Percentiles rank a stretch among this genome's conserved stretches.
phyloP scores from a whole-genome alignment of 108 stramenopile species.

The Nitzschia inconspicua region DNA sequence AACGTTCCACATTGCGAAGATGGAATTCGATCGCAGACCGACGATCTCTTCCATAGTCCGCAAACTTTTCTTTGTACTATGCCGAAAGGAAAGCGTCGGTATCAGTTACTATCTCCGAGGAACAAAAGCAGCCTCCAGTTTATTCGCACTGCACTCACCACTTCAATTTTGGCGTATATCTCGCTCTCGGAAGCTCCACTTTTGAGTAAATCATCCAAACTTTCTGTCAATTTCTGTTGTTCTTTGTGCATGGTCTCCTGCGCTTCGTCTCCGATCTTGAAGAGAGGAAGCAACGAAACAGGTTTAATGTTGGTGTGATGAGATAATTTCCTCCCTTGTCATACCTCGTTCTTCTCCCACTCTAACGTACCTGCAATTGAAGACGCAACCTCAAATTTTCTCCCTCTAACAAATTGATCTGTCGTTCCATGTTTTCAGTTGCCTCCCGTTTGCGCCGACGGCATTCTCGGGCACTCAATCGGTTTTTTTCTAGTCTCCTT shows the following conservation, averaged over 20 bases:
- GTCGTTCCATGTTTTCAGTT: slow-evolving; percentile 68
- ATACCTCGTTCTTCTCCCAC: not conserved
- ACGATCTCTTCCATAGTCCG: slow-evolving; percentile 87
- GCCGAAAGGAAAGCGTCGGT: too few species aligned
- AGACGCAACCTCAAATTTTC: slow-evolving; percentile 88
- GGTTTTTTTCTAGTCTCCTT: slow-evolving; percentile 83
- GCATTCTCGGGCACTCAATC: slow-evolving; percentile 83
- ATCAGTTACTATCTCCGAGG: too few species aligned
- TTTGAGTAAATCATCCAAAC: slow-evolving; percentile 57
- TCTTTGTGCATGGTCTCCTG: slow-evolving; percentile 46
- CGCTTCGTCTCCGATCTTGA: slow-evolving; percentile 66
- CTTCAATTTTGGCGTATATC: slow-evolving; percentile 77
- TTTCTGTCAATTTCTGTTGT: slow-evolving; percentile 53
- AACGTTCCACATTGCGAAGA: slow-evolving; percentile 58
- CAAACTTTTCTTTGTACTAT: slow-evolving; percentile 84
- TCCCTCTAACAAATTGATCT: slow-evolving; percentile 81
- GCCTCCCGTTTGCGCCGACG: slow-evolving; percentile 78
- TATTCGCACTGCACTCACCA: too few species aligned
- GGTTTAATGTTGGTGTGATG: not conserved
- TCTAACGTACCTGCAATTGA: slow-evolving; percentile 63
- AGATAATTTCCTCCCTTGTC: not conserved
- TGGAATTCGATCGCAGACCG: slow-evolving; percentile 83
- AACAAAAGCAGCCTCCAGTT: too few species aligned
- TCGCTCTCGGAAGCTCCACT: slow-evolving; percentile 76
- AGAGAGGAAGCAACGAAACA: not conserved